These are phyloP conservation scores for Coemansia sp. DNA, from an alignment of 192 early-diverging fungal genomes.

Conservation along the genomic window DNA sequence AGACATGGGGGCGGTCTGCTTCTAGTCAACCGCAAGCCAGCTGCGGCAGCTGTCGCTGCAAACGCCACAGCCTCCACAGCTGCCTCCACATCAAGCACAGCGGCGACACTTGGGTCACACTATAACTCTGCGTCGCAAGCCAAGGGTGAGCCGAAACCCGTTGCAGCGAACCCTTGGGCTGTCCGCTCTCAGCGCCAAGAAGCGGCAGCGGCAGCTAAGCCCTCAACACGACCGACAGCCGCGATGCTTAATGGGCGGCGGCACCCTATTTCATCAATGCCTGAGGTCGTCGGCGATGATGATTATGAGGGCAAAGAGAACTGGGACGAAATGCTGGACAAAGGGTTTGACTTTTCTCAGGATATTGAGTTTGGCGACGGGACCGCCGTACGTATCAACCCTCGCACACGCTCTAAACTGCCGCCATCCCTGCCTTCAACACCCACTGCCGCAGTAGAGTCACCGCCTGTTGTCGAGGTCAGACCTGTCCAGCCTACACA, in stretches of 20 bases:
- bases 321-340: conserved; percentile 35
- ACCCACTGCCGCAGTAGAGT: background rate
- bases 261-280: conserved; percentile 9
- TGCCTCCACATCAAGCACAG: background rate
- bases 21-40: conserved; percentile 28
- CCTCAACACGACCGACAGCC: background rate
- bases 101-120: background rate
- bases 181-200: conserved; percentile 13
- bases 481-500: background rate
- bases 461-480: background rate
- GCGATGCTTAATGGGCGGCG: conserved; percentile 10
- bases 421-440: background rate
- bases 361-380: conserved; percentile 14
- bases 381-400: conserved; percentile 8
- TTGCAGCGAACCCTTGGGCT: conserved; percentile 31
- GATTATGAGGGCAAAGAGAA: background rate
- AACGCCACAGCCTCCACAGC: background rate
- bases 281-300: background rate
- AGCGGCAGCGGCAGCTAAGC: conserved; percentile 4
- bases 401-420: background rate
- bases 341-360: conserved; percentile 26
- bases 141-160: background rate
- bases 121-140: background rate
- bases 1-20: conserved; percentile 12
- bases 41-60: background rate